Base-by-base conservation (phyloP, 2,329 filamentous ascomycete species). In the Claviceps sp. region DNA sequence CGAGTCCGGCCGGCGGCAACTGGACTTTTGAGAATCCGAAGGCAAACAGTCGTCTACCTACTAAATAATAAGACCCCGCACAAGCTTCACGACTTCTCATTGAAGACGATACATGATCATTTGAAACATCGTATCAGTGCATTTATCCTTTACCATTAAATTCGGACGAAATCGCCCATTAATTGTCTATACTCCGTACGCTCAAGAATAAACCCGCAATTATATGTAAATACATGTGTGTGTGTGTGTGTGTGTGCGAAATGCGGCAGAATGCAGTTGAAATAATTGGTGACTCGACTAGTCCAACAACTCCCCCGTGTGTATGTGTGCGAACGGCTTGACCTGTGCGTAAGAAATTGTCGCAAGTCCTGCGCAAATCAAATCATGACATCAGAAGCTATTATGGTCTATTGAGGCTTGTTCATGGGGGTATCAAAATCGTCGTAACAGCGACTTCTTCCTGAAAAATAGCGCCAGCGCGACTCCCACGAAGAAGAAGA, bases 401-500 rank as follows among this genome's bases (percentile, higher is more conserved):
- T 29, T 29, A 29, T 3, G 8, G 26, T 29, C 26, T 11, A 29
- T 29, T 11, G 26, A 14, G 26, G 20, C 17, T 34, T 34, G 29
- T 16, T 39, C 44, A 9, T 16, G 36, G 22, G 45, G 26, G 34
- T 49, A 36, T 54, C 47, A 59, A 46, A 55, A 52, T 42, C 56
- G 53, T 50, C 57, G 51, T 6, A 57, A 48, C 23, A 57, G 53
- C 45, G 52, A 48, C 49, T 56, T 54, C 39, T 54, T 55, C 44
- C 55, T 55, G 13, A 55, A 48, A 23, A 58, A 50, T 20, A 59
- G 53, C 34, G 55, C 56, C 50, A 58, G 53, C 42, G 53, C 53
- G 13, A 59, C 44, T 43, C 55, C 57, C 40, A 57, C 55, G 39
- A 56, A 55, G 47, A 58, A 57, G 50, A 59, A 54, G 22, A 56